Conservation (phyloP, 2,329 filamentous ascomycete genomes). For the Calonectria henricotiae region DNA sequence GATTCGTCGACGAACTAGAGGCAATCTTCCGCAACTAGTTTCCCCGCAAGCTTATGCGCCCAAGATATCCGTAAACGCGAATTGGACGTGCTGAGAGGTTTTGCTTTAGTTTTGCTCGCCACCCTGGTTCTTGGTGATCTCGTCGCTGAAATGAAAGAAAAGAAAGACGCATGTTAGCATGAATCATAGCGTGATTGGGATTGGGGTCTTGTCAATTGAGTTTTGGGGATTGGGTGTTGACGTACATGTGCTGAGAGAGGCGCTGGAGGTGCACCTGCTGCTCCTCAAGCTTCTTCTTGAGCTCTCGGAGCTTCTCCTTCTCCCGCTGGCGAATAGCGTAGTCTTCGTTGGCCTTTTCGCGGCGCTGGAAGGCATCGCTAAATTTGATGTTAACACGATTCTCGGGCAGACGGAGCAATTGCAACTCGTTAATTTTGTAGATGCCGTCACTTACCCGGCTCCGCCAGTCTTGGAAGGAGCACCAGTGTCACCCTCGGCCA, state of each 20-base stretch:
- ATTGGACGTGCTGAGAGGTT: constrained; percentile 36
- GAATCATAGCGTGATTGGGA: not conserved
- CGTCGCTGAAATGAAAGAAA: constrained; percentile 71
- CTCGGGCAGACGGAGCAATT: constrained; percentile 17
- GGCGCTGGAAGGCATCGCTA: constrained; percentile 93
- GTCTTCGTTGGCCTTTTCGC: constrained; percentile 90
- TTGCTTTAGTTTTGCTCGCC: constrained; percentile 75
- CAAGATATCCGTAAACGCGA: constrained; percentile 42
- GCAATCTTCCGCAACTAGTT: constrained; percentile 42
- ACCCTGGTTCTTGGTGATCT: constrained; percentile 81
- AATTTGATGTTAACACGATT: constrained; percentile 26
- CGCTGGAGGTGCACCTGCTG: constrained; percentile 89
- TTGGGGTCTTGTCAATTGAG: constrained; percentile 31
- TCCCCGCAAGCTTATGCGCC: constrained; percentile 44
- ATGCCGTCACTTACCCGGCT: constrained; percentile 65
- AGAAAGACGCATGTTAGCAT: constrained; percentile 37
- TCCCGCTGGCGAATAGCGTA: constrained; percentile 90
- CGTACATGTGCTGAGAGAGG: constrained; percentile 90
- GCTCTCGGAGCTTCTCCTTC: constrained; percentile 87
- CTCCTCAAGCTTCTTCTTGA: constrained; percentile 81
- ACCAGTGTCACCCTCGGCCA: constrained; percentile 81
- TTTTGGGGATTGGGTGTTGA: constrained; percentile 19
- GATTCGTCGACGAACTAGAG: constrained; percentile 39
- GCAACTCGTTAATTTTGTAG: constrained; percentile 6
- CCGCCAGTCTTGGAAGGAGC: constrained; percentile 70